Conservation (phyloP, 2,329 filamentous ascomycete genomes). For the Dactylellina leptospora region DNA sequence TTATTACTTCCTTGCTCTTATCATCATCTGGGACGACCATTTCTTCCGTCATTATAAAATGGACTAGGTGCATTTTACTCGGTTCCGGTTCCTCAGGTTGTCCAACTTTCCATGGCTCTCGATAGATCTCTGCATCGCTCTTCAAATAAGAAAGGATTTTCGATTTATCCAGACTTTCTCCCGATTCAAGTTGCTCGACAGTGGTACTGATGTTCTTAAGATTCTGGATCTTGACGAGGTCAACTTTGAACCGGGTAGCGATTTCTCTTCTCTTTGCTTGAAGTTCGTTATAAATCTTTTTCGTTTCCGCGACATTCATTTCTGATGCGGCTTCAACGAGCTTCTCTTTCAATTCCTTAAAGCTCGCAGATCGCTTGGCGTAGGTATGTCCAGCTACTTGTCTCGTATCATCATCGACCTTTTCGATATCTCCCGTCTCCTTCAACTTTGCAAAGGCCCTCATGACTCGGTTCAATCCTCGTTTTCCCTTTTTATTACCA, state of each 20-base stretch:
- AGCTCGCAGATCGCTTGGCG: constrained; percentile 25
- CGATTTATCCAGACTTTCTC: constrained; percentile 13
- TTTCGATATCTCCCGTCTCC: constrained; percentile 27
- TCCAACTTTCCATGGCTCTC: constrained; percentile 40
- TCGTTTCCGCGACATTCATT: constrained; percentile 1
- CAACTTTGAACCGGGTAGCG: constrained; percentile 22
- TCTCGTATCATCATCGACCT: constrained; percentile 22
- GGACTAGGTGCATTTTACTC: constrained; percentile 41
- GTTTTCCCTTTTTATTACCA: constrained; percentile 19
- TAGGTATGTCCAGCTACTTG: constrained; percentile 22
- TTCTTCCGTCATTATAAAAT: constrained; percentile 40
- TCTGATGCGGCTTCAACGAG: constrained; percentile 25
- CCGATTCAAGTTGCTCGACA: constrained; percentile 17
- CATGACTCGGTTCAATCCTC: constrained; percentile 33
- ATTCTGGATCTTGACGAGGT: constrained; percentile 37
- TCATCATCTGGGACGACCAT: constrained; percentile 5
- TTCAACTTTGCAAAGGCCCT: constrained; percentile 26
- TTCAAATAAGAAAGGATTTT: constrained; percentile 22
- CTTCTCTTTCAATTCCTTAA: constrained; percentile 43
- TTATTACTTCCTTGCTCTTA: constrained; percentile 25
- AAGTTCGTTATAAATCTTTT: constrained; percentile 17
- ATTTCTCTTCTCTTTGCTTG: constrained; percentile 13
- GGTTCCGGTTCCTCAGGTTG: constrained; percentile 30
- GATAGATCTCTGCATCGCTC: constrained; percentile 42
- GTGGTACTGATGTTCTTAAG: constrained; percentile 30